Evolutionary conservation across 2,329 filamentous ascomycete species (phyloP), one percentile per base, ranked within the genome.

Genomic region (Penicillium vulpinum): DNA sequence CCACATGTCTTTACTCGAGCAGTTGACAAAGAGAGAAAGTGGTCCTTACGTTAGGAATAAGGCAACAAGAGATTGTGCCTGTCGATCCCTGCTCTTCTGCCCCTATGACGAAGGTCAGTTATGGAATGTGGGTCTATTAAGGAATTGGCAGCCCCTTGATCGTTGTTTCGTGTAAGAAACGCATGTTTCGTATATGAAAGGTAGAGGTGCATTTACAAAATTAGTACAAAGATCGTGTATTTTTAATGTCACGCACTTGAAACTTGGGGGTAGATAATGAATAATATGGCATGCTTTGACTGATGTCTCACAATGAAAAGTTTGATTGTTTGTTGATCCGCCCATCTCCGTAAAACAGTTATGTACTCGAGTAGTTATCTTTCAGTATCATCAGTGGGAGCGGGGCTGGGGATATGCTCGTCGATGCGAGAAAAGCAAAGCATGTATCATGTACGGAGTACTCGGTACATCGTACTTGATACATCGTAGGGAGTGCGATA

Each of bases 71-170:
- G n/a, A 39, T 33, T 54, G 54, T 56, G 54, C 54, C 54, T 56
- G 54, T 52, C 54, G 54, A 56, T 56, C 54, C 33, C 33, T 52
- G 40, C 47, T 51, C 51, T 22, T 7, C 6, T 31, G 21, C 47
- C 48, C 46, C 22, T 36, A 54, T 52, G 54, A 56, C 41, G 48
- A 36, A 18, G 29, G 21, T n/a, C 40, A 31, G 39, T 46, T 52
- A 56, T 56, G 54, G 54, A 35, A 56, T 56, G 54, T 56, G 54
- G 54, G 54, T 52, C 54, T 52, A 35, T 35, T 28, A 50, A 50
- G 28, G 48, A 41, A 52, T 44, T 44, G 13, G n/a, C 4, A 28
- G 29, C 33, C 48, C 54, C 54, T 51, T 51, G 48, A 46, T 24
- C 16, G 15, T 44, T 41, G 54, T 56, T 56, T 56, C 48, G 54